Conservation (phyloP, 139 green algal species). For the Chlorella sp. region DNA sequence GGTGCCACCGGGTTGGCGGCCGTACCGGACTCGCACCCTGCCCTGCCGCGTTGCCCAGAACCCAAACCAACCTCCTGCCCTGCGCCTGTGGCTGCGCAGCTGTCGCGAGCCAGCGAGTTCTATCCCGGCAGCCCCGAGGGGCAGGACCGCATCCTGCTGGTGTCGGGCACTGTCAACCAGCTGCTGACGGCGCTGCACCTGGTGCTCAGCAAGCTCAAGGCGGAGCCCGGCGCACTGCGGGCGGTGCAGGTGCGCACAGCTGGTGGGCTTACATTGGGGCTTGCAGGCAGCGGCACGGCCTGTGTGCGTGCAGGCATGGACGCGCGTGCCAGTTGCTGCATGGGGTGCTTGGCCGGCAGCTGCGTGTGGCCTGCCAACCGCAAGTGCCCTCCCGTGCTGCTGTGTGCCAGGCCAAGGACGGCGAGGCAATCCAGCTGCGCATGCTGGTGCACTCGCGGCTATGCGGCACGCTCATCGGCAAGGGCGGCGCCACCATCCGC, state of each 20-base stretch:
- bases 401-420: conserved; percentile 17
- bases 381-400: background rate
- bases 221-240: conserved; percentile 41
- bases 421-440: conserved; percentile 49
- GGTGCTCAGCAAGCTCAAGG: conserved; percentile 77
- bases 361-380: too few species aligned
- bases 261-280: background rate
- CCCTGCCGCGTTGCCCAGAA: too few species aligned
- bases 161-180: conserved; percentile 74
- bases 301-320: too few species aligned
- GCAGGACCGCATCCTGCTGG: conserved; percentile 79
- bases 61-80: background rate
- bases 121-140: conserved; percentile 58
- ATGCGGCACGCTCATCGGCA: conserved; percentile 87
- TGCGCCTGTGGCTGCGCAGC: conserved; percentile 13
- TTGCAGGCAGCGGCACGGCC: too few species aligned
- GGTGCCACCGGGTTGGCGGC: too few species aligned
- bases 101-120: conserved; percentile 62
- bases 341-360: too few species aligned
- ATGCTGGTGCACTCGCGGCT: conserved; percentile 81
- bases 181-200: conserved; percentile 85
- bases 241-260: conserved; percentile 12
- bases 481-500: conserved; percentile 81
- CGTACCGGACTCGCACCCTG: background rate
- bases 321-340: too few species aligned